phyloP scores from a whole-genome alignment of 805 yeast genomes.

The Zygoascus tannicola region DNA sequence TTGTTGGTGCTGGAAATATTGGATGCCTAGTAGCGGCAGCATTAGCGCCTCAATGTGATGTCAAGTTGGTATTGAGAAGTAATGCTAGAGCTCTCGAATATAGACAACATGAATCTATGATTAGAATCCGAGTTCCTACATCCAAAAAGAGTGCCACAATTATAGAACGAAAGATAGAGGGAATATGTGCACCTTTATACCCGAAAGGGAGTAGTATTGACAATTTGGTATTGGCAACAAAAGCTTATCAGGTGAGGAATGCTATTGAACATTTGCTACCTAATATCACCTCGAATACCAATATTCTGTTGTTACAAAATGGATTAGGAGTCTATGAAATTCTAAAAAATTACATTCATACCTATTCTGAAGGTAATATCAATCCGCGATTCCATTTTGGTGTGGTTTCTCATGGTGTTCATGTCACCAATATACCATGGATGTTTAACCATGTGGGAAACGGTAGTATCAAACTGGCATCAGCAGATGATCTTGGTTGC shows the following conservation, averaged over 20 bases:
- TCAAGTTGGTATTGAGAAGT: conserved; percentile 36
- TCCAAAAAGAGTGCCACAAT: neutral
- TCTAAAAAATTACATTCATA: conserved; percentile 45
- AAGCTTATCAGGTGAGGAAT: conserved; percentile 59
- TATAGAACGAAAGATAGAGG: conserved; percentile 11
- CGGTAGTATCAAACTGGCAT: conserved; percentile 54
- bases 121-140: conserved; percentile 24
- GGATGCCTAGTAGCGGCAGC: conserved; percentile 44
- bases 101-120: conserved; percentile 32
- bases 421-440: conserved; percentile 36
- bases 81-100: conserved; percentile 36
- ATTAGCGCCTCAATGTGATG: conserved; percentile 31
- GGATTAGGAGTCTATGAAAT: conserved; percentile 67
- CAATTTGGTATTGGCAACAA: conserved; percentile 66
- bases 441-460: conserved; percentile 59
- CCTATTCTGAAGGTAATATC: conserved; percentile 24
- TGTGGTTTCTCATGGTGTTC: conserved; percentile 78
- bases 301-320: conserved; percentile 67
- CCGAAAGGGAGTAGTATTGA: conserved; percentile 28
- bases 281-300: conserved; percentile 41
- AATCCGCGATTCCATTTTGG: conserved; percentile 64
- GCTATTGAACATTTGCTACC: conserved; percentile 52
- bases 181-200: conserved; percentile 2
- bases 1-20: conserved; percentile 47
- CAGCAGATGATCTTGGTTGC: conserved; percentile 35